These are phyloP conservation scores for Tylopilus cervinicoccineus DNA, from an alignment of 768 basidiomycete species.

Conservation along the genomic window DNA sequence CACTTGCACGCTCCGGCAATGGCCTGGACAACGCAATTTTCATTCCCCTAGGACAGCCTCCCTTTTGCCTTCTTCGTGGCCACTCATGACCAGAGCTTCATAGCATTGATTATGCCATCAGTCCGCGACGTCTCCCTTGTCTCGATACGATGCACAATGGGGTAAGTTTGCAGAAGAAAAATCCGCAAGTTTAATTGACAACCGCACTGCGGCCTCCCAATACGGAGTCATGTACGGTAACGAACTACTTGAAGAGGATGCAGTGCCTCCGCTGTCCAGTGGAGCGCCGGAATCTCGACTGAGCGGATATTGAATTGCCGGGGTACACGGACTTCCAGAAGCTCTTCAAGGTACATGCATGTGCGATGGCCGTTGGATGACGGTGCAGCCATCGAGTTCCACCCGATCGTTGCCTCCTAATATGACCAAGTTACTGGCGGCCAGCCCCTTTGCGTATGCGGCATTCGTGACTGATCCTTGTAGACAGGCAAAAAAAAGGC, in stretches of 20 bases:
- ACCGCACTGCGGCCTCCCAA: conserved; percentile 6
- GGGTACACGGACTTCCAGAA: conserved; percentile 25
- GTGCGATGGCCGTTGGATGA: conserved; percentile 14
- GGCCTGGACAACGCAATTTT: conserved; percentile 9
- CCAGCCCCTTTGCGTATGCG: conserved; percentile 14
- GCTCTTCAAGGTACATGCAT: conserved; percentile 14
- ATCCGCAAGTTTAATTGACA: conserved; percentile 2
- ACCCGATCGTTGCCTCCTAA: conserved; percentile 12
- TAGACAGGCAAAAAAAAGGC: conserved; percentile 6
- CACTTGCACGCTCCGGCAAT: conserved; percentile 14
- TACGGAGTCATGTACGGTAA: conserved; percentile 7
- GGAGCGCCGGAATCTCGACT: conserved; percentile 29
- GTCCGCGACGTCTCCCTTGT: conserved; percentile 6
- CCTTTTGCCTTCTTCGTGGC: background rate
- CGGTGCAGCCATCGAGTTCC: conserved; percentile 17
- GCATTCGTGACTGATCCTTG: conserved; percentile 21
- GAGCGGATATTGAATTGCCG: conserved; percentile 32
- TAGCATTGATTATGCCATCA: conserved; percentile 13
- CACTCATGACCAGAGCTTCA: conserved; percentile 2
- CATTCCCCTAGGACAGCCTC: conserved; percentile 26
- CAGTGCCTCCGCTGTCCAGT: conserved; percentile 10
- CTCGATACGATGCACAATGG: conserved; percentile 7
- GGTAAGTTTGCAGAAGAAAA: conserved; percentile 2
- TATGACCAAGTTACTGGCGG: conserved; percentile 7
- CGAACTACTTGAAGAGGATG: conserved; percentile 17